A percentile compares a stretch with the other conserved stretches of the same genome.
These are phyloP conservation scores for Colletotrichum sp. DNA, from an alignment of 2,329 filamentous ascomycete species.

Conservation along the genomic window DNA sequence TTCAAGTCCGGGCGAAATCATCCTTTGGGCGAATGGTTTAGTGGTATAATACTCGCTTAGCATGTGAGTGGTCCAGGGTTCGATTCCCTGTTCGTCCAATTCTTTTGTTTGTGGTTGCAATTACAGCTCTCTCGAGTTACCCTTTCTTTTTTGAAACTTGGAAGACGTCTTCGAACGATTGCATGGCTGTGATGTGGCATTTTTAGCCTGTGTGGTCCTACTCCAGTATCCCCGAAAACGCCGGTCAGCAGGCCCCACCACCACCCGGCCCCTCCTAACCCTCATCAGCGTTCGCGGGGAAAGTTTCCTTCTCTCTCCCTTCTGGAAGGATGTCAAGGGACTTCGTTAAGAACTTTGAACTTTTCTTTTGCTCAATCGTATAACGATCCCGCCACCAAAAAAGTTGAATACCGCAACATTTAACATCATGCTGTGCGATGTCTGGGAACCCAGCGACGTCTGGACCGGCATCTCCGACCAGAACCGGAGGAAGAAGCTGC, in stretches of 20 bases:
- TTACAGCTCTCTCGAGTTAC: fast-evolving
- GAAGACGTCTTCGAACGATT: fast-evolving
- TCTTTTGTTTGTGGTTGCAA: not conserved
- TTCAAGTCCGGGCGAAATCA: conserved; percentile 22
- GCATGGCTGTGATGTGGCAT: not conserved
- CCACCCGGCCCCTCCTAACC: not conserved
- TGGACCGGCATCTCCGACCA: not conserved
- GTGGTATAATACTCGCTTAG: conserved; percentile 22
- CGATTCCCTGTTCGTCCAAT: conserved; percentile 19
- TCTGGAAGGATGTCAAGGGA: not conserved
- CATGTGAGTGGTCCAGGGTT: conserved; percentile 21
- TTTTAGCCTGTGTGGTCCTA: not conserved
- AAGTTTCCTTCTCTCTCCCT: not conserved
- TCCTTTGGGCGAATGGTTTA: conserved; percentile 14
- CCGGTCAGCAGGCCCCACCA: not conserved
- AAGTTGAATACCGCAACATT: not conserved
- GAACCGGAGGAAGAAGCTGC: not conserved
- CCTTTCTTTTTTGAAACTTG: not conserved
- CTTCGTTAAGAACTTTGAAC: not conserved
- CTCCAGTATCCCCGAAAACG: not conserved
- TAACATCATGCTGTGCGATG: not conserved
- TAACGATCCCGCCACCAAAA: not conserved
- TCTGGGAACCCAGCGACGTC: not conserved
- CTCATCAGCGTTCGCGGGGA: not conserved
- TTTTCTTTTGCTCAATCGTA: not conserved